Conservation (phyloP, 495 filamentous ascomycete genomes). For the Talaromyces nanjingensis region DNA sequence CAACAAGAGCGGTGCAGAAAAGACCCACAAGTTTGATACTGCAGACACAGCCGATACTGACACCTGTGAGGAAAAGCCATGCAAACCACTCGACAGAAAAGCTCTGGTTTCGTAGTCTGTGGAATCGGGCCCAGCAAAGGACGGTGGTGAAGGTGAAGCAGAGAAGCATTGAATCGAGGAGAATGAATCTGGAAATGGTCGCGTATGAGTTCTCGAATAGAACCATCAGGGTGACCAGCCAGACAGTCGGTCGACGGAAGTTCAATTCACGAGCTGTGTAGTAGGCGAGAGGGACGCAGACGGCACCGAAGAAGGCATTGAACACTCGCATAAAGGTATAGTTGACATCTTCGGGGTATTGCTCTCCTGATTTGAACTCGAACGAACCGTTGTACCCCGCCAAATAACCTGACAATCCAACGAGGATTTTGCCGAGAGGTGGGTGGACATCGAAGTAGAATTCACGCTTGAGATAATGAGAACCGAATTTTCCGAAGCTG, state of each 20-base stretch:
- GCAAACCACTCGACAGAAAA: slow-evolving; percentile 86
- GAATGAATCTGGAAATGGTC: slow-evolving; percentile 95
- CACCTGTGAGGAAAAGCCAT: slow-evolving; percentile 85
- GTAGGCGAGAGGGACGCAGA: slow-evolving; percentile 91
- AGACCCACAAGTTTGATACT: slow-evolving; percentile 98
- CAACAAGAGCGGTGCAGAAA: slow-evolving; percentile 90
- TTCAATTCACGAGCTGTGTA: slow-evolving; percentile 88
- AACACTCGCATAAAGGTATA: slow-evolving; percentile 98
- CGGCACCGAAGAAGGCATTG: slow-evolving; percentile 88
- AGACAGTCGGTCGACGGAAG: slow-evolving; percentile 77
- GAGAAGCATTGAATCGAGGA: slow-evolving; percentile 95
- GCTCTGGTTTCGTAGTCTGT: slow-evolving; percentile 70
- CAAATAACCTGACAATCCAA: slow-evolving; percentile 89
- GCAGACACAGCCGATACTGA: slow-evolving; percentile 95
- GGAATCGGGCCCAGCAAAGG: slow-evolving; percentile 94
- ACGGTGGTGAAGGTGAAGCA: slow-evolving; percentile 97
- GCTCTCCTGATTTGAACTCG: slow-evolving; percentile 98
- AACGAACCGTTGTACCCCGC: slow-evolving; percentile 99
- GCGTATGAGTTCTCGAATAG: slow-evolving; percentile 98
- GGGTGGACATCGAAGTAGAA: slow-evolving; percentile 99
- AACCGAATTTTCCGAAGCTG: slow-evolving; percentile 98
- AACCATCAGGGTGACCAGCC: slow-evolving; percentile 94
- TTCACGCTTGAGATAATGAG: slow-evolving; percentile 96
- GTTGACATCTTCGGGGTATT: slow-evolving; percentile 86
- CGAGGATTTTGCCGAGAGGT: slow-evolving; percentile 95